Base-by-base conservation (phyloP, 225 moss, liverwort and hornwort species). In the Polytrichum commune region DNA sequence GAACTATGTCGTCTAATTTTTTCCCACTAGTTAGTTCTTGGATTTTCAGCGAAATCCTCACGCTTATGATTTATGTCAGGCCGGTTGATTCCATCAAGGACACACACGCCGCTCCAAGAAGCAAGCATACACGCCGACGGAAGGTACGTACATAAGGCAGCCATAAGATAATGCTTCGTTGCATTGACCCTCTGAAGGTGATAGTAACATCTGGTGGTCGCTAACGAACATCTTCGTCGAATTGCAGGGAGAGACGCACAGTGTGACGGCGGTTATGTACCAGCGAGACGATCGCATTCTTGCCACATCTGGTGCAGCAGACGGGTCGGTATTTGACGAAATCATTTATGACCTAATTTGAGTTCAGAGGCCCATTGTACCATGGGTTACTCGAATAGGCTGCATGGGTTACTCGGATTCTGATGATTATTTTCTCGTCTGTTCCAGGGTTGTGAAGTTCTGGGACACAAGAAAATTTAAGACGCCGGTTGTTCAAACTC, bases 401-500 rank as follows among this genome's bases (percentile, higher is more conserved):
- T 46, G 3, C 16, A 46, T 46, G 46, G 13, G 10, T 13, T 46
- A 46, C 46, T 13, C 0, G 13, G 4, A 0, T 46, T 46, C 13
- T 46, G 46, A 46, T 58, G 57, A 57, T 35, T 35, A 9, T 2
- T 35, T 35, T 35, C 35, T 35, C 1, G 23, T 58, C n/a, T 58
- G 24, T 7, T 86, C 76, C 92, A 97, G 97, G 65, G 81, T 92
- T 35, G 72, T 98, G 22, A 98, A 93, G 60, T 94, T 90, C 73
- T 98, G 97, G 97, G 97, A 98, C 54, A 89, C 88, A 65, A 91
- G 97, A 60, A 93, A 91, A 5, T 70, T 98, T 24, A 94, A 86
- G 72, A 28, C 65, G 22, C 92, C 94, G 9, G 81, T 94, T 29
- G 79, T 75, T 24, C 91, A 85, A 64, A 88, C 91, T 78, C 90